Conservation (phyloP, 2,329 filamentous ascomycete genomes). For the Ophiostoma triangulosporum region DNA sequence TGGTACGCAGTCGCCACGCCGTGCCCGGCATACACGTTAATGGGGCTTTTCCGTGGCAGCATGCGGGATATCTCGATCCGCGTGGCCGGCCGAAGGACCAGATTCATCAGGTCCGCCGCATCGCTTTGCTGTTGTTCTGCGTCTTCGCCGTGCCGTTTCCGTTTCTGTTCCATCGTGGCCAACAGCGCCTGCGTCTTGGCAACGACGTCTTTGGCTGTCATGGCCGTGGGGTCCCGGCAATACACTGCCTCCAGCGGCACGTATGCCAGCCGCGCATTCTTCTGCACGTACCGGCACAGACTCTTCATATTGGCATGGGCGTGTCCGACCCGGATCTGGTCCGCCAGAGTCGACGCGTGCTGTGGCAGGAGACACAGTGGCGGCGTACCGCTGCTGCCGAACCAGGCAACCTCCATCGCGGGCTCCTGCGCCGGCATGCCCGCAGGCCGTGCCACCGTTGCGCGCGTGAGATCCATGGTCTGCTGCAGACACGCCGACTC, state of each 20-base stretch:
- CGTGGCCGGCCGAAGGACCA: slow-evolving; percentile 1
- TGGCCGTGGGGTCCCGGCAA: slow-evolving; percentile 6
- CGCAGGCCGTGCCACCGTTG: background rate
- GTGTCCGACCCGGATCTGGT: slow-evolving; percentile 1
- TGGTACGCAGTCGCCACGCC: slow-evolving; percentile 5
- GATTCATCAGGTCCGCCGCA: background rate
- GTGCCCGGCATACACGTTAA: slow-evolving; percentile 4
- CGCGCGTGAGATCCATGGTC: slow-evolving; percentile 7
- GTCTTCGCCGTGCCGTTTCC: background rate
- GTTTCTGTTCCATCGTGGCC: background rate
- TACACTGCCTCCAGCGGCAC: slow-evolving; percentile 10
- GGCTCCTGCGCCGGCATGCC: background rate
- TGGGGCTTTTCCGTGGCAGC: slow-evolving; percentile 2
- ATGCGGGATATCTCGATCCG: background rate
- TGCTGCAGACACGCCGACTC: slow-evolving; percentile 12
- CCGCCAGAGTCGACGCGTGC: slow-evolving; percentile 5
- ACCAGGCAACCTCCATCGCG: slow-evolving; percentile 4
- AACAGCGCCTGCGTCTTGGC: slow-evolving; percentile 4
- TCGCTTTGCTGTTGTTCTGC: background rate
- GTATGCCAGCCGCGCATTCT: background rate
- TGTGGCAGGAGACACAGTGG: slow-evolving; percentile 11
- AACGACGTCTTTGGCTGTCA: slow-evolving; percentile 3
- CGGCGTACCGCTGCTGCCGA: slow-evolving; percentile 12
- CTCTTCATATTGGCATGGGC: background rate
- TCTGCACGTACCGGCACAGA: background rate